A percentile compares a stretch with the other conserved stretches of the same genome.
phyloP scores from a whole-genome alignment of 140 eudicot species.

The Cichorium intybus region DNA sequence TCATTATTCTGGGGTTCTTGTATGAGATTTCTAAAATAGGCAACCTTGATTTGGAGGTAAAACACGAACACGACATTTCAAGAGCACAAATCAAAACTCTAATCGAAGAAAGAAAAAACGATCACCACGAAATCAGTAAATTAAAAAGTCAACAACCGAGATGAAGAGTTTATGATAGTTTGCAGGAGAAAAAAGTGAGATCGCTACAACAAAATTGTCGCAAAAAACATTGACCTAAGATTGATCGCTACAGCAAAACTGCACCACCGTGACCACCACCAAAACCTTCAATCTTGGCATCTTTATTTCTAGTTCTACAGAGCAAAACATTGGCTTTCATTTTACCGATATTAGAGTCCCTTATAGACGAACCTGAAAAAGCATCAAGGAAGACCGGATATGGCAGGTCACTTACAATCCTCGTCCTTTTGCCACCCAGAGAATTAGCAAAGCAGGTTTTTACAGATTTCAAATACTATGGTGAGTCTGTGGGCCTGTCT shows the following conservation, averaged over 20 bases:
- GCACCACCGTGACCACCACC: no score
- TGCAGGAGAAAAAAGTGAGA: no score
- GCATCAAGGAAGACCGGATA: conserved; percentile 65
- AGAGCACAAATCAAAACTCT: conserved; percentile 41
- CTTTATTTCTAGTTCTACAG: conserved; percentile 25
- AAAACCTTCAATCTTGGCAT: no score
- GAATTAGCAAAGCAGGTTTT: conserved; percentile 87
- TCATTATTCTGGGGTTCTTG: no score
- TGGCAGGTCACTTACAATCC: conserved; percentile 82
- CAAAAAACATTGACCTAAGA: no score
- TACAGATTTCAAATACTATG: conserved; percentile 74
- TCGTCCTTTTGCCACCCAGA: conserved; percentile 92
- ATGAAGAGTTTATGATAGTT: no score
- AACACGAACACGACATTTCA: conserved; percentile 47
- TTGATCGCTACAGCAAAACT: no score
- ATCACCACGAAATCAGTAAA: conserved; percentile 36
- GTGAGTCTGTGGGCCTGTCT: conserved; percentile 64
- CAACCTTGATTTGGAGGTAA: no score
- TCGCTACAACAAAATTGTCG: no score
- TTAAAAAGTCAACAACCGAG: conserved; percentile 39
- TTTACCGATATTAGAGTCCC: conserved; percentile 81
- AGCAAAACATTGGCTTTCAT: conserved; percentile 95
- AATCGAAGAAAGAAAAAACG: conserved; percentile 49
- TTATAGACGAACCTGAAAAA: conserved; percentile 60
- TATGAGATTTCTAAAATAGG: no score